These are phyloP conservation scores for Corymbia citriodora DNA, from an alignment of 441 rosid genomes.

Conservation along the genomic window DNA sequence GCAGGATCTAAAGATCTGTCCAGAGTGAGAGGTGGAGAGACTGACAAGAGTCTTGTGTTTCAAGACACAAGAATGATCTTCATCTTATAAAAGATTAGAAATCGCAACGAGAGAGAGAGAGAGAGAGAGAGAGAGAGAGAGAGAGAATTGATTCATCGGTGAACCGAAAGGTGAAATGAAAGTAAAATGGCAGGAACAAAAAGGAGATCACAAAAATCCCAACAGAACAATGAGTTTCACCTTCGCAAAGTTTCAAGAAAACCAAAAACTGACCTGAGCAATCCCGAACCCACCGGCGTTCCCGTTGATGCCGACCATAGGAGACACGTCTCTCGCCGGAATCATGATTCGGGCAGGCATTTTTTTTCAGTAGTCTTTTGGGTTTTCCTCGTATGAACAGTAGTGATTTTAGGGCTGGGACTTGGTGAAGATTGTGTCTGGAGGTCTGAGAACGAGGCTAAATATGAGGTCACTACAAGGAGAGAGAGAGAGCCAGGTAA, in stretches of 20 bases:
- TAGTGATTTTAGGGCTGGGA: neutral
- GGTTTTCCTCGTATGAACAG: neutral
- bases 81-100: neutral
- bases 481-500: neutral
- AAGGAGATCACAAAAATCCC: neutral
- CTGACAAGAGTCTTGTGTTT: neutral
- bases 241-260: neutral
- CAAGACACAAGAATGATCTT: neutral
- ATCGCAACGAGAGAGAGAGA: neutral
- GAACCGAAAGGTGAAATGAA: neutral
- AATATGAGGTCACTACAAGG: neutral
- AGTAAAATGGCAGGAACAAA: neutral
- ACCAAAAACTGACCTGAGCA: constrained; percentile 37
- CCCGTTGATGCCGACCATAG: constrained; percentile 36
- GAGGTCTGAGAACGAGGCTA: neutral
- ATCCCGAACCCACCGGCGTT: constrained; percentile 36
- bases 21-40: neutral
- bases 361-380: neutral
- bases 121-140: neutral
- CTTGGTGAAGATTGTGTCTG: neutral
- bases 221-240: neutral
- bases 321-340: constrained; percentile 37
- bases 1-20: neutral
- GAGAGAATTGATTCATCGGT: neutral
- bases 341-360: neutral